Evolutionary conservation across 108 stramenopile genomes (phyloP), one percentile per base, ranked within the genome.

Genomic region (Ochromonas danica): DNA sequence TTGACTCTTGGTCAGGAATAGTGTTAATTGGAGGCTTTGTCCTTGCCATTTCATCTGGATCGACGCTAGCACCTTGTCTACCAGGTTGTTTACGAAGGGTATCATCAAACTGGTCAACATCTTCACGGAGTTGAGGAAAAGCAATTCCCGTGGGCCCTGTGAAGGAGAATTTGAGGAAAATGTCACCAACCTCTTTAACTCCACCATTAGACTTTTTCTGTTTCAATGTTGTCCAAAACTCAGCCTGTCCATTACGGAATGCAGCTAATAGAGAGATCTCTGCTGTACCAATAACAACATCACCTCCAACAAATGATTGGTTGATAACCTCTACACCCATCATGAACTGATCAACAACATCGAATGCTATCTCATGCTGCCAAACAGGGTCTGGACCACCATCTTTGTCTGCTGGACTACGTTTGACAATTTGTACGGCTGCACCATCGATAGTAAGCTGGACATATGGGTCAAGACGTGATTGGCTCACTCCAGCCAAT

Each of bases 331-430:
- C 90, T 61, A 93, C 57, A 31, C 67, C 36, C 28, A 92, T 62
- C 33, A 70, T 70, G 78, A 86, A 85, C 71, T 92, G 90, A 84
- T 91, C 91, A 57, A 93, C 92, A 39, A 93, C 81, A 43, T 60
- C 6, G 33, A 79, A 79, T 28, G 27, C 38, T 1, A 89, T 43
- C 10, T 31, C 43, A 30, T 85, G 72, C 60, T 81, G 36, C 90
- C 91, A 90, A 35, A 33, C 39, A 0, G 87, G 85, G 27, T 79
- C 78, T 38, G 43, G 79, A 17, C 85, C 87, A 41, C 81, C 85
- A 40, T 81, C 87, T 62, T 86, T 85, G 78, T 87, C 88, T 25
- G 85, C 89, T 30, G 74, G 71, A 1, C 89, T 91, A 71, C 85
- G 85, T 17, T 75, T 60, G 25, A 71, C 72, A 65, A 78, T 80